These are phyloP conservation scores for Fusarium robinianum DNA, from an alignment of 2,329 filamentous ascomycete genomes.

Conservation along the genomic window DNA sequence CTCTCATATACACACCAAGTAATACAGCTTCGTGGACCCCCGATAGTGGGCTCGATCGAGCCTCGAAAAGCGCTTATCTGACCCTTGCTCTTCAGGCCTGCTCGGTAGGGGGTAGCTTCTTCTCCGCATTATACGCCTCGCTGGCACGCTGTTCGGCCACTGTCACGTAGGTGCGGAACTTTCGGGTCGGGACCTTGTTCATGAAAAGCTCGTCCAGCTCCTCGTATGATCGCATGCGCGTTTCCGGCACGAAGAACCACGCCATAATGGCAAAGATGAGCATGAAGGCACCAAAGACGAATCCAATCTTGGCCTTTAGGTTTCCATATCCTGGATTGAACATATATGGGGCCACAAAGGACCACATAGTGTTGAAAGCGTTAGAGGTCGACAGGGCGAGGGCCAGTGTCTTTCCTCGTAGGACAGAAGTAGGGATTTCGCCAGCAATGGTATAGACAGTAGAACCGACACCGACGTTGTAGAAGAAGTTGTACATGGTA, in stretches of 20 bases:
- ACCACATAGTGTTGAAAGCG: slow-evolving; percentile 24
- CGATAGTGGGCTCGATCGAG: too few species aligned
- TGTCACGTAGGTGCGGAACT: slow-evolving; percentile 24
- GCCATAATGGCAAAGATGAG: slow-evolving; percentile 15
- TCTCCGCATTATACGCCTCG: slow-evolving; percentile 26
- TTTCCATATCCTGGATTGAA: slow-evolving; percentile 24
- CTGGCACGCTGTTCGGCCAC: slow-evolving; percentile 17
- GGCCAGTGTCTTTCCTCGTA: slow-evolving; percentile 24
- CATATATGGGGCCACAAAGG: slow-evolving; percentile 22
- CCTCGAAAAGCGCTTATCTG: too few species aligned
- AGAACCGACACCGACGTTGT: slow-evolving; percentile 17
- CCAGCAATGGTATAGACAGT: slow-evolving; percentile 16
- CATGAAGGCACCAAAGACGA: slow-evolving; percentile 23
- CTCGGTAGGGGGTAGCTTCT: too few species aligned
- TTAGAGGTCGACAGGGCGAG: slow-evolving; percentile 18
- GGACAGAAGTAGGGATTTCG: slow-evolving; percentile 19
- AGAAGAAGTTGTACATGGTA: slow-evolving; percentile 21
- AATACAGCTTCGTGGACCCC: too few species aligned
- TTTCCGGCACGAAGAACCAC: slow-evolving; percentile 26
- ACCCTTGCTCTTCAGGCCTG: too few species aligned
- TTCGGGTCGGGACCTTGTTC: slow-evolving; percentile 20
- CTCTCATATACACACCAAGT: too few species aligned
- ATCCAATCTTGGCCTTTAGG: slow-evolving; percentile 20
- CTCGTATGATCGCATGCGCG: slow-evolving; percentile 26
- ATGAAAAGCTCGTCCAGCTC: slow-evolving; percentile 27